Conservation (phyloP, 83 land plant genomes). For the Thuja plicata region DNA sequence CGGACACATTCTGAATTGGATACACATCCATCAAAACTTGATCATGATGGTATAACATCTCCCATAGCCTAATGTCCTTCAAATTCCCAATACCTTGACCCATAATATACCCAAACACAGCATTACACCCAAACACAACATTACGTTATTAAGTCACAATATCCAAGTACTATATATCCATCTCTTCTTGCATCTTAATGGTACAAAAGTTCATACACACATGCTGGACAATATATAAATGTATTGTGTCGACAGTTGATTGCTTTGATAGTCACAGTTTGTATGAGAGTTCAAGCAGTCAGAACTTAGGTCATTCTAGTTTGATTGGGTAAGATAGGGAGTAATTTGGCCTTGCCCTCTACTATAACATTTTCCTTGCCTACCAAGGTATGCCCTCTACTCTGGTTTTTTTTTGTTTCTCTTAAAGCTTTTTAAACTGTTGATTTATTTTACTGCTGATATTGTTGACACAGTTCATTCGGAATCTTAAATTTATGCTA, state of each 20-base stretch:
- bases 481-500: no score
- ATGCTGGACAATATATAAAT: neutral
- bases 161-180: neutral
- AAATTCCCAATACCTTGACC: neutral
- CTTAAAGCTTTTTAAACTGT: no score
- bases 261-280: neutral
- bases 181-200: neutral
- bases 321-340: no score
- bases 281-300: neutral
- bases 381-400: no score
- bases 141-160: no score
- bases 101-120: neutral
- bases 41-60: neutral
- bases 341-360: no score
- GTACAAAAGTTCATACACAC: neutral
- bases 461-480: no score
- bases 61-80: neutral
- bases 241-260: neutral
- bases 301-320: neutral
- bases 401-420: no score
- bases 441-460: no score
- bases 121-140: neutral
- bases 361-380: no score
- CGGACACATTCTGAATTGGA: neutral
- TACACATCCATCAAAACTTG: neutral